phyloP scores from a whole-genome alignment of 1,284 basidiomycete species.

The Melanopsichium pennsylvanicum region DNA sequence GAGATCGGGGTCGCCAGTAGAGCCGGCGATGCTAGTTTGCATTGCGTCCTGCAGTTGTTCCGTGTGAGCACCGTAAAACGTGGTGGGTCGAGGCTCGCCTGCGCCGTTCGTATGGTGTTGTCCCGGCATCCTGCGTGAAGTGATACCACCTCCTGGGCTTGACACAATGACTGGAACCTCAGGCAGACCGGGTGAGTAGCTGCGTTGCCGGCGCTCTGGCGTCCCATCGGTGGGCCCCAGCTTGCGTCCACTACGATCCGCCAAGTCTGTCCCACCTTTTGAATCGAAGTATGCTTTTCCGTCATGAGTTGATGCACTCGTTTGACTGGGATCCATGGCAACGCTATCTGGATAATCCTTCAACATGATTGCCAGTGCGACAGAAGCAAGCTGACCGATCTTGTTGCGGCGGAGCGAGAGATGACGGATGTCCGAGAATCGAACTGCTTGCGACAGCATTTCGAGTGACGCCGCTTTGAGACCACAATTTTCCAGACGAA shows the following conservation, averaged over 20 bases:
- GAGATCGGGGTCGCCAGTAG: slow-evolving; percentile 28
- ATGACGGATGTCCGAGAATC: slow-evolving; percentile 58
- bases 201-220: slow-evolving; percentile 24
- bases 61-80: slow-evolving; percentile 32
- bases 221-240: slow-evolving; percentile 11
- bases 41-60: slow-evolving; percentile 47
- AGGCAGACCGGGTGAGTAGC: slow-evolving; percentile 54
- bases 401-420: slow-evolving; percentile 59
- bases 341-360: slow-evolving; percentile 53
- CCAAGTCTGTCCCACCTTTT: background rate
- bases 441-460: slow-evolving; percentile 54
- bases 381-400: slow-evolving; percentile 42
- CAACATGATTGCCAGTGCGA: slow-evolving; percentile 51
- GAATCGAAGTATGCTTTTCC: slow-evolving; percentile 31
- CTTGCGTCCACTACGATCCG: slow-evolving; percentile 15
- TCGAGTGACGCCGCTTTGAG: slow-evolving; percentile 55
- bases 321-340: background rate
- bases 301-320: background rate
- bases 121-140: slow-evolving; percentile 45
- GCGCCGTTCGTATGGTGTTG: slow-evolving; percentile 12
- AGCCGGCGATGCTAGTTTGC: slow-evolving; percentile 32
- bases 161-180: slow-evolving; percentile 54
- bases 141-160: slow-evolving; percentile 56
- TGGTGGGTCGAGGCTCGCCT: slow-evolving; percentile 1
- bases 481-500: slow-evolving; percentile 60